Evolutionary conservation across 108 stramenopile species (phyloP), one percentile per base, ranked within the genome.

Genomic region (Hondaea fermentalgiana): DNA sequence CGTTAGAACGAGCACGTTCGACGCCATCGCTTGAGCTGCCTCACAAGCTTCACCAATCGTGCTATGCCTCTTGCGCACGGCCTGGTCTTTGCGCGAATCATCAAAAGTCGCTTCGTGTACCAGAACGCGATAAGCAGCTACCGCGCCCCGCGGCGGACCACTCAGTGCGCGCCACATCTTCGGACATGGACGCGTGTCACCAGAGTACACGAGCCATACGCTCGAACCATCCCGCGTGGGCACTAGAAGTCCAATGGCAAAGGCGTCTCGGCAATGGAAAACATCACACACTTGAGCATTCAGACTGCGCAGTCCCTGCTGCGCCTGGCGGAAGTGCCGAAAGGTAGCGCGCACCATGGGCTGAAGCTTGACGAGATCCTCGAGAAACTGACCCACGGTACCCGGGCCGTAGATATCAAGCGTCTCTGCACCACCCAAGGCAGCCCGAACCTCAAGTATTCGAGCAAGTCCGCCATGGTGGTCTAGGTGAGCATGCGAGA

Each of bases 51-150:
- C 76, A 6, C 49, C 45, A 23, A 53, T 83, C n/a, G 76, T 83
- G 51, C 76, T 83, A 4, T 83, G 76, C 51, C 28, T 55, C 23
- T 83, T 83, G 23, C 49, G 49, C 76, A 53, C n/a, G 51, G 76
- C 76, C 19, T 83, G 76, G 5, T 83, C 51, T 23, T 53, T 83
- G 23, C 45, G 45, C 25, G 49, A 25, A 23, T 83, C 76, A 35
- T 83, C 76, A 53, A 83, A 83, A 17, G 76, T 83, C 25, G 76
- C 76, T 28, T 83, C 76, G 76, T 83, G 76, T 6, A 83, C 28
- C 12, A 83, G 51, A 6, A 53, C 76, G 45, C 49, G 49, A 53
- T 83, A 83, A 45, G 17, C 19, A 43, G 76, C 45, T 35, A 23
- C 76, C 45, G n/a, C 12, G 51, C n/a, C n/a, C 49, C 49, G 49